Conservation (phyloP, 2,329 filamentous ascomycete species). For the Aspergillus costaricaensis region DNA sequence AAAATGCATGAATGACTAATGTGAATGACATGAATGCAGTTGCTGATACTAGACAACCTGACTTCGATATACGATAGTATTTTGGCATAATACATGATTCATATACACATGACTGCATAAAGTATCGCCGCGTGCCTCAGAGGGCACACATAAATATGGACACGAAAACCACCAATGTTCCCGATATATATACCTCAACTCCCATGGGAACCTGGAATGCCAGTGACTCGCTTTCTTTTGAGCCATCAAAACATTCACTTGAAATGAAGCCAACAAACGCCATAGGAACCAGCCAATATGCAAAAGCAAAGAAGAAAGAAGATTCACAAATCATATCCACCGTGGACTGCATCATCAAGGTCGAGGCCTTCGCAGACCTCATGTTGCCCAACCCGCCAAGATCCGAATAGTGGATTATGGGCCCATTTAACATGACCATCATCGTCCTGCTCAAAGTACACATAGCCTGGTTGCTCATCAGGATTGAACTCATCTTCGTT, state of each 20-base stretch:
- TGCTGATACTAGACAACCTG: neutral
- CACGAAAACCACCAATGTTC: neutral
- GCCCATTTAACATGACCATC: conserved; percentile 36
- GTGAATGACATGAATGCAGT: neutral
- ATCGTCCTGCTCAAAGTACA: conserved; percentile 42
- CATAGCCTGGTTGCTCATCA: conserved; percentile 36
- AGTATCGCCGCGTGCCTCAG: neutral
- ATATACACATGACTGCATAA: neutral
- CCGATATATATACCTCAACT: neutral
- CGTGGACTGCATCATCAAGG: conserved; percentile 28
- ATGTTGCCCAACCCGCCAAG: conserved; percentile 40
- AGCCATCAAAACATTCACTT: neutral
- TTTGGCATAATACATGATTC: neutral
- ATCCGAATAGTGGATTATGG: conserved; percentile 37
- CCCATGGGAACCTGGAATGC: neutral
- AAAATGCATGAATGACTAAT: neutral
- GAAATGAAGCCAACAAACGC: conserved; percentile 1
- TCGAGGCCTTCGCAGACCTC: conserved; percentile 43
- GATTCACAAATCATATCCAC: conserved; percentile 25
- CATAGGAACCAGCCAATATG: conserved; percentile 6
- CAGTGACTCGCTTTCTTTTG: neutral
- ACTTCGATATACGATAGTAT: neutral
- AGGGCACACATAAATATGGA: neutral
- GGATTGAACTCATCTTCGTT: conserved; percentile 10
- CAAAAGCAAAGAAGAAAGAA: conserved; percentile 10